Percentiles rank a stretch among this genome's conserved stretches.
These are phyloP conservation scores for Rhizopus arrhizus DNA, from an alignment of 371 early-diverging fungal species.

Conservation along the genomic window DNA sequence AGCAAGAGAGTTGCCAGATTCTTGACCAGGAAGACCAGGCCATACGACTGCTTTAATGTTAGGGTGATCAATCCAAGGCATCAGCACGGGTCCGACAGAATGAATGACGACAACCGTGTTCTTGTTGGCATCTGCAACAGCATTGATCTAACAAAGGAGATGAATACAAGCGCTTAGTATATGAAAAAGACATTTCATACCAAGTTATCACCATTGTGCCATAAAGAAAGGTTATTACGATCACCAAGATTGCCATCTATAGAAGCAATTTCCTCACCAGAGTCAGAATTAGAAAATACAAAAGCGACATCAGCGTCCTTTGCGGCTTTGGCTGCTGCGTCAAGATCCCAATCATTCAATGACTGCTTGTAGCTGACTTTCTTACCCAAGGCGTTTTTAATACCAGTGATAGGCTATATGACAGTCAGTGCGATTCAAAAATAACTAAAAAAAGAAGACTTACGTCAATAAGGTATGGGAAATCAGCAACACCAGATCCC, in stretches of 20 bases:
- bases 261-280: slow-evolving; percentile 56
- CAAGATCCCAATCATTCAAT: slow-evolving; percentile 45
- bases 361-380: slow-evolving; percentile 32
- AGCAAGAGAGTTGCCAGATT: slow-evolving; percentile 63
- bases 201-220: slow-evolving; percentile 62
- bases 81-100: slow-evolving; percentile 59
- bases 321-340: slow-evolving; percentile 37
- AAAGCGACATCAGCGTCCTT: slow-evolving; percentile 52
- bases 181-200: slow-evolving; percentile 20
- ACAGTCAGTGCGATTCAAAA: neutral
- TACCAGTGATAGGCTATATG: slow-evolving; percentile 35
- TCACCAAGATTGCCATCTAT: slow-evolving; percentile 57
- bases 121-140: slow-evolving; percentile 53
- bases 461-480: slow-evolving; percentile 59
- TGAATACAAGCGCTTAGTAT: neutral
- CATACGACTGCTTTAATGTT: slow-evolving; percentile 59
- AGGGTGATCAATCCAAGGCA: slow-evolving; percentile 62
- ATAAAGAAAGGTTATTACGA: slow-evolving; percentile 58
- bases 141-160: slow-evolving; percentile 38
- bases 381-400: slow-evolving; percentile 38
- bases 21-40: slow-evolving; percentile 59
- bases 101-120: slow-evolving; percentile 66
- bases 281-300: slow-evolving; percentile 60
- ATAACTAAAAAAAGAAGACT: slow-evolving; percentile 5
- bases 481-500: slow-evolving; percentile 66